Evolutionary conservation across 2,329 filamentous ascomycete species (phyloP).

Genomic region (Cladosporium sp.): DNA sequence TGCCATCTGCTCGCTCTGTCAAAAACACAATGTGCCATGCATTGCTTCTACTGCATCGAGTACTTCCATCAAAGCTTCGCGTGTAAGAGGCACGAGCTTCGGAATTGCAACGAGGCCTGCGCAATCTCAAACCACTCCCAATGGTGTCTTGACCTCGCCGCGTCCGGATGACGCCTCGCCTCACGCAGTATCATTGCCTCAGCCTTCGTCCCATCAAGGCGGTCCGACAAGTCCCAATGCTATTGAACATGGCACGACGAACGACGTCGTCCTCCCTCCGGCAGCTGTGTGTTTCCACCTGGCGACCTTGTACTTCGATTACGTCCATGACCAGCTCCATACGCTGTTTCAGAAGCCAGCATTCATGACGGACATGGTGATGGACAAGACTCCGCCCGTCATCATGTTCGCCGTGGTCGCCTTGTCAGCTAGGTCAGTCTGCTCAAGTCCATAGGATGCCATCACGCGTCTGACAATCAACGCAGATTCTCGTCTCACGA

Average conservation of each 20-base stretch:
- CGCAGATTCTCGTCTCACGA: constrained; percentile 6
- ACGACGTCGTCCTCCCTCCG: neutral
- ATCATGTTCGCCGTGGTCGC: constrained; percentile 10
- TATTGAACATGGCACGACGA: neutral
- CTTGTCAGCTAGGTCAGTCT: constrained; percentile 5
- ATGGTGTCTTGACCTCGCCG: neutral
- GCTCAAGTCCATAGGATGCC: neutral
- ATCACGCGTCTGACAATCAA: neutral
- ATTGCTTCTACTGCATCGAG: neutral
- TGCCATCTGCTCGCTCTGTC: constrained; percentile 8
- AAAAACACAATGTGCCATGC: constrained; percentile 9
- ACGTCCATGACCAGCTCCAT: constrained; percentile 11
- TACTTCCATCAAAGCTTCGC: neutral
- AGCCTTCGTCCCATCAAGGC: neutral
- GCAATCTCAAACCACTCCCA: neutral
- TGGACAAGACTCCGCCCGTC: constrained; percentile 3
- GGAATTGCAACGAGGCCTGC: neutral
- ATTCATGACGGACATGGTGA: constrained; percentile 8
- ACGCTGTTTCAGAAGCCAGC: constrained; percentile 10
- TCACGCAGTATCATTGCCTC: constrained; percentile 4
- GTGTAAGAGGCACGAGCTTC: constrained; percentile 1
- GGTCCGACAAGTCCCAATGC: neutral
- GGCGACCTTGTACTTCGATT: constrained; percentile 9
- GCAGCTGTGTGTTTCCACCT: constrained; percentile 9
- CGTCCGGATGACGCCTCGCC: neutral